phyloP scores from a whole-genome alignment of 1,284 basidiomycete species.

The Veloporphyrellus conicus region DNA sequence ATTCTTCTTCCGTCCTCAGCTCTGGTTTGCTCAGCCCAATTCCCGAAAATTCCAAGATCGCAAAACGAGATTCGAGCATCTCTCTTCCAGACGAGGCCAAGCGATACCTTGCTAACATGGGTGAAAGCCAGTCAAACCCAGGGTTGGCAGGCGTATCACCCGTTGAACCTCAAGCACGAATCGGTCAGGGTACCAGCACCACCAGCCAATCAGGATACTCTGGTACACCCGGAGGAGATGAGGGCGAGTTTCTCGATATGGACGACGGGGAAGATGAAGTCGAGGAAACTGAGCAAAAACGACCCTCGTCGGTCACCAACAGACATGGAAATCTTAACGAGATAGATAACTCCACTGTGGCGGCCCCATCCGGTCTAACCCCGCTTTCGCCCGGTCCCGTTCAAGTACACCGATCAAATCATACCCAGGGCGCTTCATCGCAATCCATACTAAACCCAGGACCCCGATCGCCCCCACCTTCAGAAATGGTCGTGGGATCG shows the following conservation, averaged over 20 bases:
- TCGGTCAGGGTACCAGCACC: neutral
- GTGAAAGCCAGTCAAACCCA: slow-evolving; percentile 58
- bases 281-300: slow-evolving; percentile 29
- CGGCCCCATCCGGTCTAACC: slow-evolving; percentile 32
- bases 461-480: slow-evolving; percentile 2
- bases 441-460: slow-evolving; percentile 8
- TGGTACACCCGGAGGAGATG: slow-evolving; percentile 14
- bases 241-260: slow-evolving; percentile 53
- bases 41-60: slow-evolving; percentile 26
- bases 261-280: slow-evolving; percentile 44
- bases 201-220: slow-evolving; percentile 3
- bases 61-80: slow-evolving; percentile 56
- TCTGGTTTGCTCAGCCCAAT: slow-evolving; percentile 29
- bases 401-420: slow-evolving; percentile 10
- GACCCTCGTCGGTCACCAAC: slow-evolving; percentile 10
- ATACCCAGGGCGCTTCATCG: slow-evolving; percentile 13
- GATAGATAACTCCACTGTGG: slow-evolving; percentile 42
- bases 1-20: slow-evolving; percentile 25
- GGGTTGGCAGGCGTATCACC: neutral
- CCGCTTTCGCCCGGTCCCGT: slow-evolving; percentile 34
- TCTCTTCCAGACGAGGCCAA: slow-evolving; percentile 70
- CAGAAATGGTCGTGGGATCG: slow-evolving; percentile 13
- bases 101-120: slow-evolving; percentile 63
- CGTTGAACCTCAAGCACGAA: slow-evolving; percentile 1
- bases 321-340: slow-evolving; percentile 28